Conservation (phyloP, 768 basidiomycete genomes). For the Boletus subcaerulescens region DNA sequence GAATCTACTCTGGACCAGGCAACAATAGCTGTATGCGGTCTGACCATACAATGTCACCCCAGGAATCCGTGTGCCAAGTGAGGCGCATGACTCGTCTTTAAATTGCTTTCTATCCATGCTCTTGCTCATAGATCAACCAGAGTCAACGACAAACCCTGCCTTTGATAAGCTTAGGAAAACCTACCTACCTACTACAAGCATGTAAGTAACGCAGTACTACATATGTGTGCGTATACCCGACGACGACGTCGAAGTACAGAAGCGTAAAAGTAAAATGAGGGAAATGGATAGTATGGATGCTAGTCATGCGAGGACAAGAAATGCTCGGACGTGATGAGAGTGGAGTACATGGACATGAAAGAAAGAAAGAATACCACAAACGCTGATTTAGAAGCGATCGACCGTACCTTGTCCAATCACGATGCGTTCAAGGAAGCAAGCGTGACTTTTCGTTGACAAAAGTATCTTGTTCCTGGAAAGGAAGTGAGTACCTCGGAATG, state of each 20-base stretch:
- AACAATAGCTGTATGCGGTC: too few relatives aligned
- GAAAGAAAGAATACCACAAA: not conserved
- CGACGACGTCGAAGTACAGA: not conserved
- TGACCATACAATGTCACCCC: too few relatives aligned
- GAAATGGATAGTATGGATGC: not conserved
- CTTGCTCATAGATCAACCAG: too few relatives aligned
- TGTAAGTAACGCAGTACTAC: slow-evolving; percentile 16
- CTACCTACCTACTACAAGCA: slow-evolving; percentile 7
- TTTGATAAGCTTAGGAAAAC: slow-evolving; percentile 8
- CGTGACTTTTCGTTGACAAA: slow-evolving; percentile 26
- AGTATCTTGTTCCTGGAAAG: not conserved
- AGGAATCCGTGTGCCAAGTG: too few relatives aligned
- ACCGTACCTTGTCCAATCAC: not conserved
- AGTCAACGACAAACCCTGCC: slow-evolving; percentile 23
- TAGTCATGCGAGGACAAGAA: slow-evolving; percentile 1
- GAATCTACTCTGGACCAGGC: too few relatives aligned
- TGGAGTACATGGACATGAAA: not conserved
- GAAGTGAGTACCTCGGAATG: not conserved
- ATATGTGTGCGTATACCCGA: not conserved
- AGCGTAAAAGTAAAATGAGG: not conserved
- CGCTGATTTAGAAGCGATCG: not conserved
- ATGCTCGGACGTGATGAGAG: not conserved
- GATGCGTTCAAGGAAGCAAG: slow-evolving; percentile 19
- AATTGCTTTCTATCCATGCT: too few relatives aligned
- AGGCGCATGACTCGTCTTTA: too few relatives aligned